Conservation (phyloP, 208 protist species). For the Leishmania amazonensis region DNA sequence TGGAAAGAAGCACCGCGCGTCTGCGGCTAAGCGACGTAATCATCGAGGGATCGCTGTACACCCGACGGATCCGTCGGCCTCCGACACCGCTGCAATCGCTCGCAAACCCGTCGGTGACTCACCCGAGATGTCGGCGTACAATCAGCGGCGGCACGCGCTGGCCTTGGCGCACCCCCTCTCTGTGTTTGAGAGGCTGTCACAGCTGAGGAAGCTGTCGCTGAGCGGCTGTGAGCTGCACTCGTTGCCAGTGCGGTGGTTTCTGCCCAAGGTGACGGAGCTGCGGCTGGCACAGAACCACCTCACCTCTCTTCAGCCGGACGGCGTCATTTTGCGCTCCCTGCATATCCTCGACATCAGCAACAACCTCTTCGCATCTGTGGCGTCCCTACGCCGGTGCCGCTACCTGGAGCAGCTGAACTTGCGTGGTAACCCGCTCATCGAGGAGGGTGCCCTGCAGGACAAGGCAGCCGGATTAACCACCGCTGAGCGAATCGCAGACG, state of each 20-base stretch:
- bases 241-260: constrained; percentile 76
- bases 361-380: constrained; percentile 54
- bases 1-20: background rate
- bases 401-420: constrained; percentile 74
- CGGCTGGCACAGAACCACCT: constrained; percentile 76
- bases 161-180: constrained; percentile 68
- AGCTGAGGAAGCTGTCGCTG: constrained; percentile 81
- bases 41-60: background rate
- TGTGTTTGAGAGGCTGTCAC: constrained; percentile 63
- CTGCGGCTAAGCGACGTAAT: background rate
- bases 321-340: constrained; percentile 80
- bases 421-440: constrained; percentile 67
- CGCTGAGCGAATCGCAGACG: background rate
- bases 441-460: constrained; percentile 19
- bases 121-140: constrained; percentile 14
- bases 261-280: constrained; percentile 79
- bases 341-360: constrained; percentile 85
- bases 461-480: background rate
- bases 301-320: constrained; percentile 69
- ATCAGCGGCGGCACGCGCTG: constrained; percentile 10
- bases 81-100: background rate
- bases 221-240: constrained; percentile 67
- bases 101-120: constrained; percentile 7
- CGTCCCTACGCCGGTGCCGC: constrained; percentile 75
- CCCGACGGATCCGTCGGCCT: background rate